Base-by-base conservation (phyloP, 1,139 yeast genomes). In the Blastobotrys arbuscula region DNA sequence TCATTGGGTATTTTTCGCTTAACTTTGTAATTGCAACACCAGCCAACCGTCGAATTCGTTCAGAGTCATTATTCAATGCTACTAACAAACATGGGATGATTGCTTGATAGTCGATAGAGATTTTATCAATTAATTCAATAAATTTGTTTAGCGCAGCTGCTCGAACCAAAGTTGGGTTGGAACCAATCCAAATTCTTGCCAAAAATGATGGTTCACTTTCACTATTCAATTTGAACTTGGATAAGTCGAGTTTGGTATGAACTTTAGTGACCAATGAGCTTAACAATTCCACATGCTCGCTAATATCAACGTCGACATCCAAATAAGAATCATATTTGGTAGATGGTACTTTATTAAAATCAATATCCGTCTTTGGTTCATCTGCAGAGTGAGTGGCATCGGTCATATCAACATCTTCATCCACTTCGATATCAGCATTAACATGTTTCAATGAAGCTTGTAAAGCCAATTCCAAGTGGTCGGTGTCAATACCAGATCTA, bases 381-480 rank as follows among this genome's bases (percentile, higher is more conserved):
- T 24, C 36, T 15, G 40, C 8, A 19, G 2, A 3, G 8, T 19
- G 12, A 8, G 28, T 12, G 12, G 38, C 9, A 15, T 36, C 47
- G 2, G n/a, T 39, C 31, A 28, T 26, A 8, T 13, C 18, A 7
- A 28, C 39, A 20, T 20, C 47, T 13, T 38, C 47, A 12, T 30
- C 23, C 6, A 16, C 36, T 6, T 19, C 30, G 3, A 21, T 10
- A 6, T 9, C 20, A 3, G 5, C n/a, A 16, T 13, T 9, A 18
- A 10, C 13, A 19, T 28, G 36, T 24, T 34, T 63, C 50, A 83
- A 69, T 1, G 88, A 80, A 1, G 82, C 73, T 69, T 85, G 84
- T 45, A 86, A 69, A 51, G 75, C 72, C 73, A 86, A 76, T 67
- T 87, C 96, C 55, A 87, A 74, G 13, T 77, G 73, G 36, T 77